Evolutionary conservation across 805 yeast species (phyloP).

Genomic region (Ogataea paradorogensis): DNA sequence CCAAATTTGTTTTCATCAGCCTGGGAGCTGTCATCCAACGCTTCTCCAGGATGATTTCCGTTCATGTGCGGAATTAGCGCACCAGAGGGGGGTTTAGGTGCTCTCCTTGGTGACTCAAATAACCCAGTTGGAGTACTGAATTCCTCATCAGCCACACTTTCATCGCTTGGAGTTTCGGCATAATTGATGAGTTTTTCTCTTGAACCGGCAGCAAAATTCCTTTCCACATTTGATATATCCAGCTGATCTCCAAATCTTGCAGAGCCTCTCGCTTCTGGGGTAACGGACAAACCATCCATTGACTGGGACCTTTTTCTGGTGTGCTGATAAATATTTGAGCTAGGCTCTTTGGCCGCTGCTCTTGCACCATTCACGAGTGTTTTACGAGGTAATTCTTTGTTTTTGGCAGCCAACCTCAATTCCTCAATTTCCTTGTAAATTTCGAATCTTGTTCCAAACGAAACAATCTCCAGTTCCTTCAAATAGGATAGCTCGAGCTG

Average conservation of each 20-base stretch:
- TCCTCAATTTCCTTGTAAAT: slow-evolving; percentile 85
- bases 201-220: no score
- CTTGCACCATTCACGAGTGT: background rate
- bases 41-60: slow-evolving; percentile 18
- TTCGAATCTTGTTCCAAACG: slow-evolving; percentile 95
- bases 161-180: slow-evolving; percentile 14
- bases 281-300: slow-evolving; percentile 37
- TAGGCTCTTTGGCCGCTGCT: background rate
- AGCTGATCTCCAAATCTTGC: background rate
- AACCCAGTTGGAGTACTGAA: slow-evolving; percentile 23
- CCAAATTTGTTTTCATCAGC: slow-evolving; percentile 5
- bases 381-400: slow-evolving; percentile 8
- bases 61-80: slow-evolving; percentile 25
- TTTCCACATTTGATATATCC: no score
- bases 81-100: slow-evolving; percentile 62
- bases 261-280: background rate
- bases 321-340: slow-evolving; percentile 28
- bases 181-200: background rate
- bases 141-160: slow-evolving; percentile 14
- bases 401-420: slow-evolving; percentile 37
- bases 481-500: slow-evolving; percentile 82
- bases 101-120: slow-evolving; percentile 67
- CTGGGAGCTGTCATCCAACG: slow-evolving; percentile 18
- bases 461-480: slow-evolving; percentile 86
- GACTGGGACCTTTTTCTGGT: slow-evolving; percentile 51